Evolutionary conservation across 805 yeast species (phyloP), one percentile per base, ranked within the genome.

Genomic region (Yamadazyma kitorensis): DNA sequence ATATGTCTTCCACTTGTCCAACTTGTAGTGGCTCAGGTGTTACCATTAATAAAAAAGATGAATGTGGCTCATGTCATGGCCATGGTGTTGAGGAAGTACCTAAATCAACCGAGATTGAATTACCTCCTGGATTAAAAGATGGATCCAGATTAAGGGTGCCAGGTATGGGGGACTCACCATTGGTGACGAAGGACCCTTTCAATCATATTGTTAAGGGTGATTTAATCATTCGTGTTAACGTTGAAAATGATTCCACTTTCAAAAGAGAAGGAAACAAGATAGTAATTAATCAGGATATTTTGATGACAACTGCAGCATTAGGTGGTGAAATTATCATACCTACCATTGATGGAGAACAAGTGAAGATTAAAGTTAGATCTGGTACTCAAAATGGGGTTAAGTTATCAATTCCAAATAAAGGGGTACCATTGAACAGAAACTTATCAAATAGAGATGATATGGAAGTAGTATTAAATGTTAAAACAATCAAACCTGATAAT

Each of bases 291-390:
- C 77, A 80, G 29, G 77, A 78, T 27, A 79, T 93, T 33, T 84
- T 93, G 30, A 84, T 87, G 79, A 93, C 98, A 1, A 93, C 98
- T 0, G 98, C 98, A 1, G 88, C 96, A 0, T 68, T 93, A 28
- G 99, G 99, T 41, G 99, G 99, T 24, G 79, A 77, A 28, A 74
- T 93, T 15, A 78, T 82, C 31, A 76, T 93, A n/a, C 98, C 98
- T 21, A 91, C 98, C 0, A 74, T 93, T 17, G 86, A 80, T 43
- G 97, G 94, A 4, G 74, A 74, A 25, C 72, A 72, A 22, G 66
- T 94, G 33, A 83, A 87, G 57, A 61, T 93, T 36, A 86, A 79
- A 59, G 81, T 93, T 9, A 80, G 94, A 33, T 64, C 85, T 0
- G 98, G 96, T 1, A 85, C 95, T 0, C 94, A 86, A 52, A 65